phyloP scores from a whole-genome alignment of 2,329 filamentous ascomycete genomes.

The Fusarium abutilonis region DNA sequence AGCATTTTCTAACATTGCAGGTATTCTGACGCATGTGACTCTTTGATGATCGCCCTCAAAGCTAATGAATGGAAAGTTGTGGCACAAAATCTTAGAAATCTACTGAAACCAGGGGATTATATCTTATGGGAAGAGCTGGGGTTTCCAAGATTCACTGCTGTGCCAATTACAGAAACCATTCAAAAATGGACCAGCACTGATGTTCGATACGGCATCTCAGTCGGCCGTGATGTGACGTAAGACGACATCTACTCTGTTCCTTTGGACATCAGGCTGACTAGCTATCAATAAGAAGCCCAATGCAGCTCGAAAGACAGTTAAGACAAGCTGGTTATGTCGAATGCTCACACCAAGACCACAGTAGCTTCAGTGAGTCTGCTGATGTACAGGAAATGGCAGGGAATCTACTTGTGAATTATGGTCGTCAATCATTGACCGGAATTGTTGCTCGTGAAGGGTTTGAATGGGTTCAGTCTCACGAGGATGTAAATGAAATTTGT shows the following conservation, averaged over 20 bases:
- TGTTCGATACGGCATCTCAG: slow-evolving; percentile 5
- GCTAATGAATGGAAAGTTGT: slow-evolving; percentile 1
- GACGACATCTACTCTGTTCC: not conserved
- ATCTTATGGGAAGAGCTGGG: slow-evolving; percentile 16
- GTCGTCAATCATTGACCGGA: slow-evolving; percentile 4
- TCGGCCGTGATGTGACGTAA: slow-evolving; percentile 8
- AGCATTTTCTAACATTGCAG: no score
- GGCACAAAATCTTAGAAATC: not conserved
- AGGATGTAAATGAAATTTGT: not conserved
- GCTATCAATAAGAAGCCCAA: not conserved
- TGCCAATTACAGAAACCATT: slow-evolving; percentile 6
- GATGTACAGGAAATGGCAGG: not conserved
- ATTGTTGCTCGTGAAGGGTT: not conserved
- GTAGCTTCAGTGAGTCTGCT: not conserved
- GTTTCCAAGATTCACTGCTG: slow-evolving; percentile 1
- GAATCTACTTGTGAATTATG: not conserved
- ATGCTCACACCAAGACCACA: slow-evolving; percentile 7
- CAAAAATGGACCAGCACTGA: slow-evolving; percentile 14
- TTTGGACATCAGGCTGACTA: not conserved
- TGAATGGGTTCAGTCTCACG: slow-evolving; percentile 4
- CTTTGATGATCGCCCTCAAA: slow-evolving; percentile 7
- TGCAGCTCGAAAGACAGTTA: slow-evolving; percentile 1
- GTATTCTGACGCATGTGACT: no score
- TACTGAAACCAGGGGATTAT: slow-evolving; percentile 8
- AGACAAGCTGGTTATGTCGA: not conserved